Base-by-base conservation (phyloP, 495 filamentous ascomycete genomes). In the Daldinia childiae region DNA sequence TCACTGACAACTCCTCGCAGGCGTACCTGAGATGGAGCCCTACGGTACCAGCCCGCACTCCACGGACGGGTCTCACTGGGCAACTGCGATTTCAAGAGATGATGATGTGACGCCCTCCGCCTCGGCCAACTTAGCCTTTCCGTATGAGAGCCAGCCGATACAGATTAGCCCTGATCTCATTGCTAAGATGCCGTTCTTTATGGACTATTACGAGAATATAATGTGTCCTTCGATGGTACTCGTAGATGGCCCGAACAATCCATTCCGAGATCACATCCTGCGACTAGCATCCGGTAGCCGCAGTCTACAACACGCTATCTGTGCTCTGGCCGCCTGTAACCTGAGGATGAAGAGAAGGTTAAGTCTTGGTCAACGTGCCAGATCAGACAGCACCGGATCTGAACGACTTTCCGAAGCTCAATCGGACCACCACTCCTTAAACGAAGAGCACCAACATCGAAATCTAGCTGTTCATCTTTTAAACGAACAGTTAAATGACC, bases 181-280 rank as follows among this genome's bases (percentile, higher is more conserved):
- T 68, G 78, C 84, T 59, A 85, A 84, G 72, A 83, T 89, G 77
- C 82, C 83, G 4, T 90, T 87, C 78, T 87, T 89, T 76, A 86
- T 92, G 78, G 87, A 91, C 69, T 92, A 91, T 76, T 93, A 95
- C 79, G 90, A 94, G 62, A 95, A 94, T 74, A 90, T 91, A 69
- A 93, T 98, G 79, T 95, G 94, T 67, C 92, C 93, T 0, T 91
- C 92, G 67, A 91, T 97, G 73, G 93, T 98, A 15, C 90, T 93
- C 52, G 95, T 97, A 79, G 95, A 98, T 75, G 89, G 89, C 8
- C 91, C 92, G 9, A 88, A 79, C 62, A 90, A 98, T 74, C 95
- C 95, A 1, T 98, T 94, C 76, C 86, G 95, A 60, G 90, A 90
- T 58, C 90, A 96, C 68, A 89, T 98, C 48, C 84, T 97, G 36